Evolutionary conservation across 495 filamentous ascomycete genomes (phyloP).

Genomic region (Recurvomyces mirabilis): DNA sequence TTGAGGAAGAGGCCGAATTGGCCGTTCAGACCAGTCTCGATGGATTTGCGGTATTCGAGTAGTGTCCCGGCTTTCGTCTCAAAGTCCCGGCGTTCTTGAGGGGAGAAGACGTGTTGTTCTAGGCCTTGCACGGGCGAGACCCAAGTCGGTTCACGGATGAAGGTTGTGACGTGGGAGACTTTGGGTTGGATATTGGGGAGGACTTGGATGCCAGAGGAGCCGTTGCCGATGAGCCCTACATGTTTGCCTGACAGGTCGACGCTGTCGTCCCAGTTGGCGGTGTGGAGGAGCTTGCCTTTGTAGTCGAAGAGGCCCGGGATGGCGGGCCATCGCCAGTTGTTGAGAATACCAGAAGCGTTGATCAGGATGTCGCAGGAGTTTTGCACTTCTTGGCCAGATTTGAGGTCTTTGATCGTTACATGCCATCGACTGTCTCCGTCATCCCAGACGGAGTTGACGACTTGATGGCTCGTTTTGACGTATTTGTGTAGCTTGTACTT

Average conservation of each 20-base stretch:
- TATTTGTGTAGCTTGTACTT: conserved; percentile 17
- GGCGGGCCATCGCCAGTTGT: conserved; percentile 21
- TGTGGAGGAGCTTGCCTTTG: conserved; percentile 22
- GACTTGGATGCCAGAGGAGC: conserved; percentile 23
- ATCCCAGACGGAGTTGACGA: conserved; percentile 24
- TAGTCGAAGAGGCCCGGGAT: conserved; percentile 21
- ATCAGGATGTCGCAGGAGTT: conserved; percentile 26
- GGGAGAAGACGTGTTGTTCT: conserved; percentile 30
- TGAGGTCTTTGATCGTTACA: conserved; percentile 6
- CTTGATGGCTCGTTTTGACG: conserved; percentile 27
- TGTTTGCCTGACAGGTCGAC: conserved; percentile 20
- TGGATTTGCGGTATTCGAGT: conserved; percentile 15
- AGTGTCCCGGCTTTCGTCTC: conserved; percentile 1
- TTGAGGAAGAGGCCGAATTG: conserved; percentile 17
- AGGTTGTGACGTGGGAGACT: conserved; percentile 16
- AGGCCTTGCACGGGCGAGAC: conserved; percentile 29
- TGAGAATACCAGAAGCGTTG: conserved; percentile 28
- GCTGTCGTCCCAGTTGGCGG: conserved; percentile 21
- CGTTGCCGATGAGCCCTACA: conserved; percentile 26
- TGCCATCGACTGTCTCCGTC: conserved; percentile 10
- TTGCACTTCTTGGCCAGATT: conserved; percentile 6
- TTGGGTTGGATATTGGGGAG: conserved; percentile 18
- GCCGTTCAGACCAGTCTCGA: conserved; percentile 13
- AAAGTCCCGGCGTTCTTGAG: conserved; percentile 6
- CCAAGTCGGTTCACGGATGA: conserved; percentile 15